Conservation (phyloP, 257 asterid species). For the Przewalskia tangutica region DNA sequence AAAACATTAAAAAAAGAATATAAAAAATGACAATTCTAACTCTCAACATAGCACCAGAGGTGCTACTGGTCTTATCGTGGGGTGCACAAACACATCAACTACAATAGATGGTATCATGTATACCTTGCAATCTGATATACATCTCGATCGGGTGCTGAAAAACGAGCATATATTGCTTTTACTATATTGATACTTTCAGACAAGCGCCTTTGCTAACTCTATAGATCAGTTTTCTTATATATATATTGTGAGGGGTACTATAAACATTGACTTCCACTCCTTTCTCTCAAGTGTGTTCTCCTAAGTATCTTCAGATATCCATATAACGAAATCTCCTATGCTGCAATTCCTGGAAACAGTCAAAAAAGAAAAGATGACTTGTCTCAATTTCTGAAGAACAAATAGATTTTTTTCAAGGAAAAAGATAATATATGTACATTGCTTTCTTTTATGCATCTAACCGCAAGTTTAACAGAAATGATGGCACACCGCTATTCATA, state of each 20-base stretch:
- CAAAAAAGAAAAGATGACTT: conserved; percentile 2
- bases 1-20: conserved; percentile 22
- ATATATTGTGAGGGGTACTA: conserved; percentile 18
- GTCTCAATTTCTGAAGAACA: background rate
- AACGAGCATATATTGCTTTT: conserved; percentile 34
- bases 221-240: conserved; percentile 33
- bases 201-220: conserved; percentile 42
- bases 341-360: conserved; percentile 64
- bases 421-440: background rate
- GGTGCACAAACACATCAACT: conserved; percentile 37
- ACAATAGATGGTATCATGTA: conserved; percentile 32
- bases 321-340: conserved; percentile 40
- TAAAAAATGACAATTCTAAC: conserved; percentile 36
- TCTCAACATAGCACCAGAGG: conserved; percentile 25
- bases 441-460: background rate
- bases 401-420: background rate
- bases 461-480: background rate
- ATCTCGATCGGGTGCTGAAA: conserved; percentile 45
- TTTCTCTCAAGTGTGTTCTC: conserved; percentile 39
- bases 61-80: conserved; percentile 32
- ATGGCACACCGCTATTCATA: background rate
- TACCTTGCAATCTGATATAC: conserved; percentile 59
- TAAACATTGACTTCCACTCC: conserved; percentile 28
- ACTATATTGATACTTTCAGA: conserved; percentile 15
- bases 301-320: conserved; percentile 45